A percentile compares a stretch with the other conserved stretches of the same genome.
These are phyloP conservation scores for Sporisorium graminicola DNA, from an alignment of 1,284 basidiomycete genomes.

Conservation along the genomic window DNA sequence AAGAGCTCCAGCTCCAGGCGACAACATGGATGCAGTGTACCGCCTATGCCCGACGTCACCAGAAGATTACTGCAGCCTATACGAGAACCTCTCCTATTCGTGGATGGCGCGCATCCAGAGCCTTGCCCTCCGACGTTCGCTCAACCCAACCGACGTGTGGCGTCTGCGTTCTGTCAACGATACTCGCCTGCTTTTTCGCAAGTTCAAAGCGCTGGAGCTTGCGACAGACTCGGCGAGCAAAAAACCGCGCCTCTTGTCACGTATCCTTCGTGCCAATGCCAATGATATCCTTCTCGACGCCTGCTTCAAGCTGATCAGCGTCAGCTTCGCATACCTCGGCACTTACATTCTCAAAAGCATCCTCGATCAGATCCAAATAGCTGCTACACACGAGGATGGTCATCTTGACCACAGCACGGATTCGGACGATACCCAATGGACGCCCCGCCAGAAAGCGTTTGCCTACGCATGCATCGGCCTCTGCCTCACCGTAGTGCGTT, in stretches of 20 bases:
- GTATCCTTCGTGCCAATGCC: slow-evolving; percentile 53
- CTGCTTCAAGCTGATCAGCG: slow-evolving; percentile 54
- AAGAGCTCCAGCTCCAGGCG: slow-evolving; percentile 5
- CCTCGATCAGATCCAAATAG: slow-evolving; percentile 43
- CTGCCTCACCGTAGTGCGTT: slow-evolving; percentile 48
- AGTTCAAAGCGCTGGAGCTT: slow-evolving; percentile 32
- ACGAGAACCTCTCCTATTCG: slow-evolving; percentile 50
- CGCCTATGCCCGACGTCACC: slow-evolving; percentile 57
- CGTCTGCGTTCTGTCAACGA: slow-evolving; percentile 56
- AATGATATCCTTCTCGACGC: slow-evolving; percentile 57
- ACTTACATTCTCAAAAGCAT: slow-evolving; percentile 56
- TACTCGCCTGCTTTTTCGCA: slow-evolving; percentile 47
- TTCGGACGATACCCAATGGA: slow-evolving; percentile 22
- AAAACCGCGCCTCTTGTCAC: slow-evolving; percentile 29
- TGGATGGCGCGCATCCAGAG: slow-evolving; percentile 60
- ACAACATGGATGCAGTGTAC: slow-evolving; percentile 36
- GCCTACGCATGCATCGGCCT: slow-evolving; percentile 50
- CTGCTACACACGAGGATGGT: slow-evolving; percentile 11
- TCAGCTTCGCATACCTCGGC: slow-evolving; percentile 58
- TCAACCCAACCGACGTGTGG: slow-evolving; percentile 58
- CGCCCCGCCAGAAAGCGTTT: slow-evolving; percentile 52
- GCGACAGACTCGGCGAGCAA: not conserved
- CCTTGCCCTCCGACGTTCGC: slow-evolving; percentile 43
- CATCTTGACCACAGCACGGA: not conserved
- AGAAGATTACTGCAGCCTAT: slow-evolving; percentile 56